A percentile compares a stretch with the other conserved stretches of the same genome.
Evolutionary conservation across 306 rosid genomes (phyloP).

Genomic region (Amphicarpaea edgeworthii): DNA sequence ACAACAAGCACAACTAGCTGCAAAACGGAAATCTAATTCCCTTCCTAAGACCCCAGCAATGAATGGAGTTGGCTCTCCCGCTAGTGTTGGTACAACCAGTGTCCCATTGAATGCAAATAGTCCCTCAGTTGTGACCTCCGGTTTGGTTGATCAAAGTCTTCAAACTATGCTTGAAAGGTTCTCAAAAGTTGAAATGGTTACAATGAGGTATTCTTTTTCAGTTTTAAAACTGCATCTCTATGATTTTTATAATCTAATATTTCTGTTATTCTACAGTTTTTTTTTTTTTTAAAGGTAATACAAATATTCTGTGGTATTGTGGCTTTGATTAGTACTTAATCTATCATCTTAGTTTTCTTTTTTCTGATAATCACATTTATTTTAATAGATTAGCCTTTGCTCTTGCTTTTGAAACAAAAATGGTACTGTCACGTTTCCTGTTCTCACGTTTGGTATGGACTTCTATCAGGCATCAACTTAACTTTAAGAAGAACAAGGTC

Average conservation of each 20-base stretch:
- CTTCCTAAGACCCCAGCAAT: constrained; percentile 81
- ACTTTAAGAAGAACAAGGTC: constrained; percentile 69
- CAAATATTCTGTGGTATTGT: constrained; percentile 13
- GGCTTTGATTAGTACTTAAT: constrained; percentile 28
- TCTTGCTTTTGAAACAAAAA: constrained; percentile 8
- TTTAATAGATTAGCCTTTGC: constrained; percentile 27
- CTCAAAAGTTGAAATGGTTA: constrained; percentile 75
- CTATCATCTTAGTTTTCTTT: constrained; percentile 3
- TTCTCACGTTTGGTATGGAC: constrained; percentile 39
- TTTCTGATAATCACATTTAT: neutral
- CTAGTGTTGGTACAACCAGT: constrained; percentile 78
- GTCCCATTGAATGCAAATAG: constrained; percentile 76
- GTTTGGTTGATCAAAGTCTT: constrained; percentile 58
- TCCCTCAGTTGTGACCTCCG: constrained; percentile 80
- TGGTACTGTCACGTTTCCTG: constrained; percentile 19
- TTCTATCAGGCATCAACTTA: constrained; percentile 78
- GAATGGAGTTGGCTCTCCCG: constrained; percentile 89
- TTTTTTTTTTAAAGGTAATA: neutral
- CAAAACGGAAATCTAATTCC: constrained; percentile 79
- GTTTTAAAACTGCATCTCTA: constrained; percentile 33
- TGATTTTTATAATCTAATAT: constrained; percentile 22
- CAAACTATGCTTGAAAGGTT: constrained; percentile 72
- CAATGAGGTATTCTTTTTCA: constrained; percentile 66
- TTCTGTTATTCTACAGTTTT: neutral
- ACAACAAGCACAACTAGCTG: constrained; percentile 79